Evolutionary conservation across 306 rosid species (phyloP).

Genomic region (Inga leiocalycina): DNA sequence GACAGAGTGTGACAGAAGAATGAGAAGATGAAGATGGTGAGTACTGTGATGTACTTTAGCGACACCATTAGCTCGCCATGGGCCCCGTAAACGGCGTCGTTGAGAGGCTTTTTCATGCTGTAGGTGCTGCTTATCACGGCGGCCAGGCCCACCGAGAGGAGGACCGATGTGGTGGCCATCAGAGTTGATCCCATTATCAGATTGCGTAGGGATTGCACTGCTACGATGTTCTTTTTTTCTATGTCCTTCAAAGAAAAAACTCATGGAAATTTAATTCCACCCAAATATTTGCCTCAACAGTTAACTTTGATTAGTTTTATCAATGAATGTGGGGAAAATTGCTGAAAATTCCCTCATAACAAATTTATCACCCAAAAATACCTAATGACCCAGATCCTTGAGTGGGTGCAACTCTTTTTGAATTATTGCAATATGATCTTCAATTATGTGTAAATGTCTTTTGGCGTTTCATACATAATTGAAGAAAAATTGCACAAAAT

Average conservation of each 20-base stretch:
- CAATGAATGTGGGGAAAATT: no score
- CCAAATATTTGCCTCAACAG: background rate
- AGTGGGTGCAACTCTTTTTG: no score
- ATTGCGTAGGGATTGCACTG: conserved; percentile 79
- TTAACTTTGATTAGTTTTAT: no score
- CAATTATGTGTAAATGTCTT: no score
- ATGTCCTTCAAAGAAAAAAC: conserved; percentile 55
- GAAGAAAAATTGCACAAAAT: no score
- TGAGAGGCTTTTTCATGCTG: background rate
- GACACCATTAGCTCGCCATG: conserved; percentile 70
- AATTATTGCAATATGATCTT: no score
- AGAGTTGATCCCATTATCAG: conserved; percentile 86
- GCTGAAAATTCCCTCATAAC: no score
- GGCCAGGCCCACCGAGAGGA: conserved; percentile 76
- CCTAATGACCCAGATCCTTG: no score
- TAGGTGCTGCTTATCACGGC: background rate
- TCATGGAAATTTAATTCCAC: background rate
- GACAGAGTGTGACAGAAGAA: conserved; percentile 75
- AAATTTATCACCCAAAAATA: no score
- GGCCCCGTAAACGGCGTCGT: background rate
- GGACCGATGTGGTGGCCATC: conserved; percentile 89
- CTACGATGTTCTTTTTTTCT: conserved; percentile 87
- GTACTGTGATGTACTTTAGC: conserved; percentile 67
- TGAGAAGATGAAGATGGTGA: conserved; percentile 70
- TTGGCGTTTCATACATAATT: no score